These are phyloP conservation scores for Mikania micrantha DNA, from an alignment of 129 eudicot genomes.

Conservation along the genomic window DNA sequence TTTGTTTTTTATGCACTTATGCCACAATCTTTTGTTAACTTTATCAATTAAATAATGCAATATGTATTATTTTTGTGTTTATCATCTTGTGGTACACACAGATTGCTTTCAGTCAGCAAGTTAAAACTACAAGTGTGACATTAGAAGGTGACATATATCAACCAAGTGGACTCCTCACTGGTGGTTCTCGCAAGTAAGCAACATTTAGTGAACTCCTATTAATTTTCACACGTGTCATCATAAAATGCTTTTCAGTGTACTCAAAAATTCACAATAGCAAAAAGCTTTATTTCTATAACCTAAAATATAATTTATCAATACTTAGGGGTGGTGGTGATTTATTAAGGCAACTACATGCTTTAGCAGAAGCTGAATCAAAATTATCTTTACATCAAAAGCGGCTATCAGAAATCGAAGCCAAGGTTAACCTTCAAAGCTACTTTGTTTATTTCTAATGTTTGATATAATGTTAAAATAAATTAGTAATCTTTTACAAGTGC, in stretches of 20 bases:
- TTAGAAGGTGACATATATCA: constrained; percentile 92
- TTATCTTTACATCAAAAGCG: constrained; percentile 63
- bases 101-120: constrained; percentile 81
- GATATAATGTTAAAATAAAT: background rate
- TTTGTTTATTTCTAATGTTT: background rate
- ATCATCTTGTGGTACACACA: constrained; percentile 27
- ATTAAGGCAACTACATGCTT: constrained; percentile 67
- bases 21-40: background rate
- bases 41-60: background rate
- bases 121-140: constrained; percentile 70
- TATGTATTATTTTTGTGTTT: background rate
- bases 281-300: background rate
- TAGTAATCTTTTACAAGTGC: background rate
- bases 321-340: constrained; percentile 92
- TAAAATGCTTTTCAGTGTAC: background rate
- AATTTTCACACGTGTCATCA: background rate
- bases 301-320: constrained; percentile 21
- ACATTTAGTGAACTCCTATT: background rate
- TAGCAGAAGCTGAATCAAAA: constrained; percentile 73
- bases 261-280: background rate
- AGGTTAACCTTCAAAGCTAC: constrained; percentile 45
- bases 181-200: constrained; percentile 95
- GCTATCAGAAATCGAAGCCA: constrained; percentile 77
- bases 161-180: constrained; percentile 95
- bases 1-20: background rate